Percentiles rank a stretch among this genome's conserved stretches.
Evolutionary conservation across 176 grass and related monocot species (phyloP).

Genomic region (Miscanthus lutarioriparius): DNA sequence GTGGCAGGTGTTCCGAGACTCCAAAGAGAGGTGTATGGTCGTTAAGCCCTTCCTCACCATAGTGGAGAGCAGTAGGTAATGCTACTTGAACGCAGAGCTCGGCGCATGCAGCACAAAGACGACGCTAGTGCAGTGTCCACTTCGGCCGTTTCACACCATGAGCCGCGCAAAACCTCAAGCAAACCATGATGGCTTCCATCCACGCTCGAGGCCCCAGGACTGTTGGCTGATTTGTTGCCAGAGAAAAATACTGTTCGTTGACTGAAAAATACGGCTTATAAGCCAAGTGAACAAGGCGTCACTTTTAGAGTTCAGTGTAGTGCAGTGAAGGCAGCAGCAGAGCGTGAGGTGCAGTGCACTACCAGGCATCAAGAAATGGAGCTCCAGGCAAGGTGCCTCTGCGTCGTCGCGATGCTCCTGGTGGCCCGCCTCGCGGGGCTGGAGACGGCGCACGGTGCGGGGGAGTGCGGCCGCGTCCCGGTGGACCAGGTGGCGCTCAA

Average conservation of each 20-base stretch:
- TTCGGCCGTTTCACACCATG: constrained; percentile 34
- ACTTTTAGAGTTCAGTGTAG: not conserved
- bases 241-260: too few relatives aligned
- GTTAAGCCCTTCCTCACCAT: constrained; percentile 29
- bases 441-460: constrained; percentile 47
- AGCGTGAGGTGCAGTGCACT: not conserved
- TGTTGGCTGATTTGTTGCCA: too few relatives aligned
- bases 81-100: constrained; percentile 27
- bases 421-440: constrained; percentile 14
- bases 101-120: constrained; percentile 28
- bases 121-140: constrained; percentile 36
- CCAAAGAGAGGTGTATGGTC: not conserved
- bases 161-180: constrained; percentile 15
- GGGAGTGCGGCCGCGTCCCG: constrained; percentile 65
- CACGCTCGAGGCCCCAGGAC: not conserved
- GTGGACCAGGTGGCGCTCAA: constrained; percentile 56
- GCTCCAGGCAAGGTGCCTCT: constrained; percentile 38
- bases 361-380: constrained; percentile 40
- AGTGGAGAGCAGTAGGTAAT: constrained; percentile 55
- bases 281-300: too few relatives aligned
- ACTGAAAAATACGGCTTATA: too few relatives aligned
- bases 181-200: constrained; percentile 18
- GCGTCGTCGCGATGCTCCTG: constrained; percentile 44
- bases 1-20: constrained; percentile 23
- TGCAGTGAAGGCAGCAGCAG: not conserved